A percentile compares a stretch with the other conserved stretches of the same genome.
Conservation (phyloP, 805 yeast species). For the Pichia membranifaciens region DNA sequence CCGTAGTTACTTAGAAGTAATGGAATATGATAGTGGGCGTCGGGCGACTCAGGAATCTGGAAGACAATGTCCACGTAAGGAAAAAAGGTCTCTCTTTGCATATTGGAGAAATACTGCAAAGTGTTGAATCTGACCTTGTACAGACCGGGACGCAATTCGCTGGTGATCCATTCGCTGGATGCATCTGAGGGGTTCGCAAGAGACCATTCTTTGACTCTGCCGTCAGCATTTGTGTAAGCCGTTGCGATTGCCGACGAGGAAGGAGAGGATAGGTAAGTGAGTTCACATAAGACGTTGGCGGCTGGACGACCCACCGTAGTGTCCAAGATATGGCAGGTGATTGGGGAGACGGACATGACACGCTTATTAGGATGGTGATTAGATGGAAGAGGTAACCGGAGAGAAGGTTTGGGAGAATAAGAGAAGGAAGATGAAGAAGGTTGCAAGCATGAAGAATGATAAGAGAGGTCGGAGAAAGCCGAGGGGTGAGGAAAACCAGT, state of each 20-base stretch:
- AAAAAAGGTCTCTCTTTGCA: constrained; percentile 56
- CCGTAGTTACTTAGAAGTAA: constrained; percentile 77
- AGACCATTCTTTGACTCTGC: constrained; percentile 68
- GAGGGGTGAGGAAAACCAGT: neutral
- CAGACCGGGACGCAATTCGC: constrained; percentile 47
- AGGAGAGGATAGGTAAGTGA: constrained; percentile 35
- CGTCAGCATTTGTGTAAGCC: constrained; percentile 72
- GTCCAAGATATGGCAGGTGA: constrained; percentile 87
- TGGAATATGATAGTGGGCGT: constrained; percentile 86
- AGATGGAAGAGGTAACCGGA: neutral
- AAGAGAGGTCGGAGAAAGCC: neutral
- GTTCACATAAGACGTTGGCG: constrained; percentile 59
- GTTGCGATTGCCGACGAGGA: constrained; percentile 47
- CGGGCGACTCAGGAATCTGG: constrained; percentile 59
- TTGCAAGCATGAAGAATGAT: neutral
- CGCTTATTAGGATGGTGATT: neutral
- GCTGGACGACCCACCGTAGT: constrained; percentile 85
- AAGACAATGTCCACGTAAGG: constrained; percentile 83
- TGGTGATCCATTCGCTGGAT: constrained; percentile 33
- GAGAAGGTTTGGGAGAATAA: neutral
- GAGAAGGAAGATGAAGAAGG: neutral
- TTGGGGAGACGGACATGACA: constrained; percentile 38
- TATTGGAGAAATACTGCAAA: constrained; percentile 49
- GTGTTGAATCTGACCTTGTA: constrained; percentile 77
- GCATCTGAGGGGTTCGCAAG: constrained; percentile 11